Percentiles rank a stretch among this genome's conserved stretches.
Evolutionary conservation across 1,284 basidiomycete species (phyloP).

Genomic region (Ustilago curta): DNA sequence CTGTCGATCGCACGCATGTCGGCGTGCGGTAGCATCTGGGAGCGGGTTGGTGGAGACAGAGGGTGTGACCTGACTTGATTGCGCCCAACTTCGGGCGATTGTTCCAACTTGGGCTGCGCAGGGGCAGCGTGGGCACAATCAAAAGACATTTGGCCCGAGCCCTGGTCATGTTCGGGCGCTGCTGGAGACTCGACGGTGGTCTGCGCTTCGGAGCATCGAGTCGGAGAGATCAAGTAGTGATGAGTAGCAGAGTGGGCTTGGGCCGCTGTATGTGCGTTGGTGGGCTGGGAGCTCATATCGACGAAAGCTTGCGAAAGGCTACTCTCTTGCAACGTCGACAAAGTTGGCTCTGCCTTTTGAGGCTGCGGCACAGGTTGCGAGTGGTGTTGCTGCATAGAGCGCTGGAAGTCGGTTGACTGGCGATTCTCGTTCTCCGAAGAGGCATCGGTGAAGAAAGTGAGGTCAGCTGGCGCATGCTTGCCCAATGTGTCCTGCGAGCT

Average conservation of each 20-base stretch:
- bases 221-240: slow-evolving; percentile 4
- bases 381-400: slow-evolving; percentile 8
- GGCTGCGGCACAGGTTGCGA: slow-evolving; percentile 1
- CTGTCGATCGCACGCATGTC: slow-evolving; percentile 2
- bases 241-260: slow-evolving; percentile 2
- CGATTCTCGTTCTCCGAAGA: neutral
- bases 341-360: neutral
- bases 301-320: slow-evolving; percentile 22
- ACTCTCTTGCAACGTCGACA: neutral
- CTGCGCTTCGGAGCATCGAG: slow-evolving; percentile 11
- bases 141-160: neutral
- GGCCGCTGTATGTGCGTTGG: slow-evolving; percentile 1
- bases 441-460: slow-evolving; percentile 7
- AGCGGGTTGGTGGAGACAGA: slow-evolving; percentile 22
- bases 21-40: slow-evolving; percentile 17
- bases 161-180: neutral
- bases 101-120: slow-evolving; percentile 14
- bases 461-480: slow-evolving; percentile 16
- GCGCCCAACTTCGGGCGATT: slow-evolving; percentile 11
- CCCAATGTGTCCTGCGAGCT: slow-evolving; percentile 19
- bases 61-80: slow-evolving; percentile 36
- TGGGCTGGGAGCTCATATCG: slow-evolving; percentile 7
- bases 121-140: neutral
- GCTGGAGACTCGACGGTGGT: slow-evolving; percentile 4
- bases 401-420: neutral